phyloP scores from a whole-genome alignment of 768 basidiomycete genomes.

The Xerocomus spinulosus region DNA sequence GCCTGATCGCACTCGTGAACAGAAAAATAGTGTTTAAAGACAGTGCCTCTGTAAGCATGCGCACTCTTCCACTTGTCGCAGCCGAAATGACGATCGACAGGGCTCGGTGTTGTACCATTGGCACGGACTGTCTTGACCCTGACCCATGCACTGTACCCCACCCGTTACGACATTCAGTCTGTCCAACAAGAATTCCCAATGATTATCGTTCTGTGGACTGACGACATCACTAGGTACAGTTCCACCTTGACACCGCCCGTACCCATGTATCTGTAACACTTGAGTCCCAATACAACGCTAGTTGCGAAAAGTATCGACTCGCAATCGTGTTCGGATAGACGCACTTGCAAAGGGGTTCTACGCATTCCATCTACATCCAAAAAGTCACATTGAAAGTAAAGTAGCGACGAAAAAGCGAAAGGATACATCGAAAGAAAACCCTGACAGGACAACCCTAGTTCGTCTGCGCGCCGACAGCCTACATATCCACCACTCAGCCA shows the following conservation, averaged over 20 bases:
- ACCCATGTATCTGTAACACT: too few relatives aligned
- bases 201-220: too few relatives aligned
- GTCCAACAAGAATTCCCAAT: too few relatives aligned
- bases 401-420: slow-evolving; percentile 1
- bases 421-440: neutral
- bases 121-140: slow-evolving; percentile 49
- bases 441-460: slow-evolving; percentile 47
- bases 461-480: slow-evolving; percentile 70
- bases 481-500: neutral
- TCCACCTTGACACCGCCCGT: too few relatives aligned
- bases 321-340: too few relatives aligned
- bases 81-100: slow-evolving; percentile 29
- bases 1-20: slow-evolving; percentile 85
- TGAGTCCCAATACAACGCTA: too few relatives aligned
- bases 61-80: neutral
- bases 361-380: too few relatives aligned
- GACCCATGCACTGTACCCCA: too few relatives aligned
- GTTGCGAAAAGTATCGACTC: too few relatives aligned
- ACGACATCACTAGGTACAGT: too few relatives aligned
- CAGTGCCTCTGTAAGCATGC: slow-evolving; percentile 47
- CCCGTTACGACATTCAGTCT: too few relatives aligned
- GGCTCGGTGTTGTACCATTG: slow-evolving; percentile 67
- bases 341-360: too few relatives aligned
- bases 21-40: slow-evolving; percentile 81
- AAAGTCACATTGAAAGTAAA: slow-evolving; percentile 8